phyloP scores from a whole-genome alignment of 108 stramenopile species.

The Seminavis robusta region DNA sequence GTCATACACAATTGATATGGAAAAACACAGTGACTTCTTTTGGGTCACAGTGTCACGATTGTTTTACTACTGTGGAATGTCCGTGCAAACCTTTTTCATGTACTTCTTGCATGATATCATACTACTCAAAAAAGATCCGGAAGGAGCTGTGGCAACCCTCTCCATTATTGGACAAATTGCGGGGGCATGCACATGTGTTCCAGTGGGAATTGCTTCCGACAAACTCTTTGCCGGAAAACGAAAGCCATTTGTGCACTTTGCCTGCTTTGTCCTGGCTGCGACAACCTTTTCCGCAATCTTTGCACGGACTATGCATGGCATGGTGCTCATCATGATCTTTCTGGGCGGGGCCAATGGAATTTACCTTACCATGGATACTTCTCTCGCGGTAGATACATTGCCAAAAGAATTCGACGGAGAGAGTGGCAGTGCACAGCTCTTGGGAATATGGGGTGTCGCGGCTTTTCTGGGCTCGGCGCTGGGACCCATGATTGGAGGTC shows the following conservation, averaged over 20 bases:
- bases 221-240: slow-evolving; percentile 25
- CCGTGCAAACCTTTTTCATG: slow-evolving; percentile 49
- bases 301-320: slow-evolving; percentile 26
- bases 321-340: slow-evolving; percentile 28
- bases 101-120: slow-evolving; percentile 54
- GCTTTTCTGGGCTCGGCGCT: slow-evolving; percentile 54
- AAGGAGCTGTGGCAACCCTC: slow-evolving; percentile 40
- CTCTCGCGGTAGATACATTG: slow-evolving; percentile 56
- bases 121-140: slow-evolving; percentile 28
- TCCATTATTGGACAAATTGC: slow-evolving; percentile 42
- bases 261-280: slow-evolving; percentile 37
- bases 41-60: slow-evolving; percentile 54
- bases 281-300: slow-evolving; percentile 33
- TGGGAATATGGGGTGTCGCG: slow-evolving; percentile 72
- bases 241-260: slow-evolving; percentile 54
- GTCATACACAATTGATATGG: slow-evolving; percentile 40
- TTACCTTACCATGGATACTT: slow-evolving; percentile 71
- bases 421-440: slow-evolving; percentile 41
- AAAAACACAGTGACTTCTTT: slow-evolving; percentile 50
- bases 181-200: slow-evolving; percentile 44
- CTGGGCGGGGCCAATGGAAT: slow-evolving; percentile 61
- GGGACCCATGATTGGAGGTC: slow-evolving; percentile 60
- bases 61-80: slow-evolving; percentile 67
- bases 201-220: slow-evolving; percentile 55
- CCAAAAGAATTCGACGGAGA: slow-evolving; percentile 17